Base-by-base conservation (phyloP, 1,139 yeast genomes). In the Taphrina populina region DNA sequence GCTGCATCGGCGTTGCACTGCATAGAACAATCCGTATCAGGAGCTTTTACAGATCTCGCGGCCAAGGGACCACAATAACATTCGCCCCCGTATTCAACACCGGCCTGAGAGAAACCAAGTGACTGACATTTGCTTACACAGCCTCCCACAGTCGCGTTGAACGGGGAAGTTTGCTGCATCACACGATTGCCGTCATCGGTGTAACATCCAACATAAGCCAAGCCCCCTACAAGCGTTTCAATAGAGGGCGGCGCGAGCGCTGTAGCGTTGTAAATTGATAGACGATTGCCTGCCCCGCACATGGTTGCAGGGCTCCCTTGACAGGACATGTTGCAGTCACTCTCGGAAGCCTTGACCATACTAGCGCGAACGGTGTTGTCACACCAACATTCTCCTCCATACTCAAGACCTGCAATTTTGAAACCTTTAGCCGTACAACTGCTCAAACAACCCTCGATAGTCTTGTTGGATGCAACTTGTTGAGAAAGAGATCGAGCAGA, bases 301-400 rank as follows among this genome's bases (percentile, higher is more conserved):
- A 44, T 39, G 45, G 44, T 40, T 4, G 26, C 4, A 4, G 33
- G 20, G 19, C 39, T 49, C 21, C 57, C 60, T 15, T 36, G 8
- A 24, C 59, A 57, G 3, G 54, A 17, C 58, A 53, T 45, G 35
- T 33, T 35, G 23, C 59, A 57, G 21, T 57, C 47, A n/a, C 36
- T 23, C 17, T 36, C 39, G 15, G 53, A 8, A 13, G 46, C 49
- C 13, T 21, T 19, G 8, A 24, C 32, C 41, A 57, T 33, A 4
- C 23, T 27, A 8, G 51, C 34, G 17, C 39, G n/a, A 13, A 57
- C 43, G 17, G 41, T 40, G 35, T 52, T 46, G 33, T 46, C 57
- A 37, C 55, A 44, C 58, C 56, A 57, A 21, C 59, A 57, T 34
- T 57, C 58, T 4, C 36, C 34, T 20, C 55, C 57, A 26, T 57